Base-by-base conservation (phyloP, 2,329 filamentous ascomycete genomes). In the Erysiphe neolycopersici region DNA sequence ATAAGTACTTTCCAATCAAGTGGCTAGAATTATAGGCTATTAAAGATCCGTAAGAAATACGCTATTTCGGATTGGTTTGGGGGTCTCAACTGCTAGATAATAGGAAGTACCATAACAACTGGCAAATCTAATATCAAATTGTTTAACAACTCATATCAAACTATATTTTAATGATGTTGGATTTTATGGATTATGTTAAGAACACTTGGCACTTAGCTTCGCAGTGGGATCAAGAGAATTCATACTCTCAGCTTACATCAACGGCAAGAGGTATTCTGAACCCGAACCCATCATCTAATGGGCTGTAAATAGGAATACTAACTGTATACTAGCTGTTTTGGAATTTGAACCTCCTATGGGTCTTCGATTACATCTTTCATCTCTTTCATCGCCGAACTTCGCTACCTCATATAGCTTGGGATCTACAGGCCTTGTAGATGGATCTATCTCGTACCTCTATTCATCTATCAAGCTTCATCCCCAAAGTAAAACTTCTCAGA, bases 101-200 rank as follows among this genome's bases (percentile, higher is more conserved):
- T 8, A 5, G 22, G 6, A 26, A 26, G 1, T 26, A 26, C 22
- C 22, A 26, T 6, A 26, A 26, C 8, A 26, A 26, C 8, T 26
- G 22, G 4, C 22, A 26, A 8, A 26, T 26, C 22, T 26, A 8
- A 26, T 5, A 26, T 26, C 6, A 4, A 26, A 26, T 26, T 26
- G 19, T 26, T 26, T 5, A 26, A 26, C 8, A 5, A 26, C 8
- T 26, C 8, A 26, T 26, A 26, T 26, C 4, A 26, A 22, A 26
- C 22, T 26, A 5, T 8, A 26, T 26, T 26, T 26, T 9, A 26
- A 26, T 1, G 4, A 94, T 94, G 85, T 76, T 89, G 64, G 79
- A 85, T 63, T 94, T 93, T 66, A 92, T 94, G 82, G 84, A 92
- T 63, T 87, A 91, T 65, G 78, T 94, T 64, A 83, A 92, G 62